A percentile compares a stretch with the other conserved stretches of the same genome.
Evolutionary conservation across 306 rosid species (phyloP).

Genomic region (Rosa chinensis): DNA sequence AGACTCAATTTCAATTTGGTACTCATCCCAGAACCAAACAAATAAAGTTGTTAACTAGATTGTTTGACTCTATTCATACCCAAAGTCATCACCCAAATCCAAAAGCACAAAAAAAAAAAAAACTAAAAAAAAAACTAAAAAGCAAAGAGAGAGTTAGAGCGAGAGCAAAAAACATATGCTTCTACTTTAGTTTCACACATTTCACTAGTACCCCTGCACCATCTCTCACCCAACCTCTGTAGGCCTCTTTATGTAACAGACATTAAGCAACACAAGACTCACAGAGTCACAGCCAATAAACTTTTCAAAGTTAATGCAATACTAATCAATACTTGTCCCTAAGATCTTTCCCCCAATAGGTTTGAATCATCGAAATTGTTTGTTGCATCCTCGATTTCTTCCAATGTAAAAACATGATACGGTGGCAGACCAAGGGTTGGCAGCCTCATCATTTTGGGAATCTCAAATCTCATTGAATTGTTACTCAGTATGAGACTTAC

Average conservation of each 20-base stretch:
- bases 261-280: not conserved
- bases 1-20: too few species aligned
- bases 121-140: too few species aligned
- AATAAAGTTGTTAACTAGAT: too few species aligned
- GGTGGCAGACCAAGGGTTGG: constrained; percentile 59
- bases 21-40: too few species aligned
- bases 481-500: constrained; percentile 47
- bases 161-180: too few species aligned
- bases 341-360: constrained; percentile 53
- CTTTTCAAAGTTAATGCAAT: not conserved
- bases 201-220: constrained; percentile 63
- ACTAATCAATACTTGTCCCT: constrained; percentile 49
- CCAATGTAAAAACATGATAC: constrained; percentile 61
- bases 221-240: constrained; percentile 66
- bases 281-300: not conserved
- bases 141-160: too few species aligned
- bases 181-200: constrained; percentile 53
- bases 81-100: too few species aligned
- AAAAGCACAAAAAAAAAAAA: too few species aligned
- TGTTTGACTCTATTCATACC: too few species aligned
- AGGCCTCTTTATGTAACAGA: constrained; percentile 43
- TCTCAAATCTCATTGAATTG: constrained; percentile 62
- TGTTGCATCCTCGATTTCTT: constrained; percentile 85
- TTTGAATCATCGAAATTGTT: constrained; percentile 61
- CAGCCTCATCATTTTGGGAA: constrained; percentile 49